Base-by-base conservation (phyloP, 116 monocot species). In the Trichopus zeylanicus region DNA sequence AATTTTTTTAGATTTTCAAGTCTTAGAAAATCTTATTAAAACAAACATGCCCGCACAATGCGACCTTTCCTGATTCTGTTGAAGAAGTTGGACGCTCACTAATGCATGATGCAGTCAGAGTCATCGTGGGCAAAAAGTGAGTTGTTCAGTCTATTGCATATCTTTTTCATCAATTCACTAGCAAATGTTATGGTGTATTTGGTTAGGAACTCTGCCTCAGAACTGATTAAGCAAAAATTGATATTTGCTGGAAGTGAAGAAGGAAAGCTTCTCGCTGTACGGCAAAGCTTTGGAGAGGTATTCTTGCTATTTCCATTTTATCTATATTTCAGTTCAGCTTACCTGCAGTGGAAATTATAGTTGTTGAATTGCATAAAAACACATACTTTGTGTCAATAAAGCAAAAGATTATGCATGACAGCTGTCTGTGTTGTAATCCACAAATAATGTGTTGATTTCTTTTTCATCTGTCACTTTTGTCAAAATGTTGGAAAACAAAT, bases 71-170 rank as follows among this genome's bases (percentile, higher is more conserved):
- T 53, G 97, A 97, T 31, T 63, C 84, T 53, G 91, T 97, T 68
- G 97, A 97, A 75, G 87, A 84, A 37, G 87, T 91, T 70, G 97
- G 91, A 66, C 81, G 82, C 2, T 77, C 91, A 13, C 81, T 87
- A 67, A 97, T 97, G 91, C 91, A 87, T 69, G 97, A 97, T 82
- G 97, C 91, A 53, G 76, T 97, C 46, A 75, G 91, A 55, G 63
- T 97, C 55, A 82, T 91, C 34, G 77, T 97, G 23, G 97, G 97
- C 32, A 87, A 65, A 77, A 97, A 91, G 94, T 94, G 13, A 54
- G 90, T 74, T 31, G 28, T 20, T 9, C 28, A 7, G n/a, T 42
- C 13, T n/a, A 42, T 42, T n/a, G n/a, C 8, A 42, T 42, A 8
- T 42, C 7, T 42, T 13, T 3, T 16, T 33, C 28, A 5, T 29